Evolutionary conservation across 164 flowering plant genomes (phyloP).

Genomic region (Echeveria elegans): DNA sequence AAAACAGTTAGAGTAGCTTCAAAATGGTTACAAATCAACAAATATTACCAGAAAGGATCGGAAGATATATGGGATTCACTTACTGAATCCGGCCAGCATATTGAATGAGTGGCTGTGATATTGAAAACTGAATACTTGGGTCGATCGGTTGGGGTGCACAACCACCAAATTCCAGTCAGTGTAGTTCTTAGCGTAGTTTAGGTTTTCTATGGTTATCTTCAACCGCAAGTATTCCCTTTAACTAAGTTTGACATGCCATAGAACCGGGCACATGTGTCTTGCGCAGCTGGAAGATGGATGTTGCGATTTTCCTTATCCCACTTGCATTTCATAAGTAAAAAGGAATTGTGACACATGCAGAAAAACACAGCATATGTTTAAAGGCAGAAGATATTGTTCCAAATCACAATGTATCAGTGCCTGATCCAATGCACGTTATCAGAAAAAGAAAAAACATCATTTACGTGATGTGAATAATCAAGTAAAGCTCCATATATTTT

Average conservation of each 20-base stretch:
- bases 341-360: background rate
- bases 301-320: slow-evolving; percentile 22
- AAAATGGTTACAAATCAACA: background rate
- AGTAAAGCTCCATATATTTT: background rate
- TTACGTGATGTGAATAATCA: background rate
- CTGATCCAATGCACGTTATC: background rate
- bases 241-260: slow-evolving; percentile 28
- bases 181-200: slow-evolving; percentile 21
- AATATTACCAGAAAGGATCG: background rate
- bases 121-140: slow-evolving; percentile 23
- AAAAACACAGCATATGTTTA: background rate
- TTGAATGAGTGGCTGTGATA: slow-evolving; percentile 26
- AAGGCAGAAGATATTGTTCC: too few species aligned
- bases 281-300: slow-evolving; percentile 27
- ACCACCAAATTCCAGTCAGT: slow-evolving; percentile 24
- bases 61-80: slow-evolving; percentile 9
- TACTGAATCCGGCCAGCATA: slow-evolving; percentile 18
- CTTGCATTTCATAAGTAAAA: slow-evolving; percentile 21
- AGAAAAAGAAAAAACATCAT: background rate
- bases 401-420: too few species aligned
- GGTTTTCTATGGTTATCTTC: slow-evolving; percentile 26
- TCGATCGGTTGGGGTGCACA: slow-evolving; percentile 24
- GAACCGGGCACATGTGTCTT: slow-evolving; percentile 24
- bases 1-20: background rate
- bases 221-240: slow-evolving; percentile 32